Evolutionary conservation across 208 protist species (phyloP).

Genomic region (Herpetomonas muscarum): DNA sequence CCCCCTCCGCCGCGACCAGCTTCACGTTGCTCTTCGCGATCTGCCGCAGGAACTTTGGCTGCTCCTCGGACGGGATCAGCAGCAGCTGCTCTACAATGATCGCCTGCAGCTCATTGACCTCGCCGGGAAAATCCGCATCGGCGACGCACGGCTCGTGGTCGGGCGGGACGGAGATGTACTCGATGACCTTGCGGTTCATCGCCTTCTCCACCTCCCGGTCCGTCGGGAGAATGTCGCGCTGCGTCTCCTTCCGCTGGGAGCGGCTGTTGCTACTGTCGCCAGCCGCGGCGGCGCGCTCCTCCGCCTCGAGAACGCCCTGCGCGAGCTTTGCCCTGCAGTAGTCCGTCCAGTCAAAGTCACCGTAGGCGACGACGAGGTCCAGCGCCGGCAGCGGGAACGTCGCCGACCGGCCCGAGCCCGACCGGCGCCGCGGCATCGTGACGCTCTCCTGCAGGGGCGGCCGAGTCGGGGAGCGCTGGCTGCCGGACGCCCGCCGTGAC

Average conservation of each 20-base stretch:
- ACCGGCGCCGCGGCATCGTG: background rate
- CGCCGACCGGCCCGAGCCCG: background rate
- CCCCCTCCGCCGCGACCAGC: constrained; percentile 56
- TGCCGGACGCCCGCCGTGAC: background rate
- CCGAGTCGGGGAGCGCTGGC: constrained; percentile 13
- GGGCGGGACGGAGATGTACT: constrained; percentile 52
- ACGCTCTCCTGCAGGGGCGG: background rate
- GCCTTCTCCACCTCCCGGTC: constrained; percentile 76
- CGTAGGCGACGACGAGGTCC: no score
- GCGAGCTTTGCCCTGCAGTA: no score
- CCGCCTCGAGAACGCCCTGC: constrained; percentile 1
- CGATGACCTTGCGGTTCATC: constrained; percentile 47
- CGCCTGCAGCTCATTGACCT: constrained; percentile 63
- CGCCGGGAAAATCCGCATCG: constrained; percentile 75
- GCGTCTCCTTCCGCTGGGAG: background rate
- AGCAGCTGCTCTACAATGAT: constrained; percentile 86
- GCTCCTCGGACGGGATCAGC: constrained; percentile 55
- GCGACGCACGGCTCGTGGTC: constrained; percentile 39
- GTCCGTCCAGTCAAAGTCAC: no score
- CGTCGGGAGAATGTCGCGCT: constrained; percentile 37
- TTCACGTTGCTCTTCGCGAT: constrained; percentile 80
- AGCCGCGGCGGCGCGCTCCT: constrained; percentile 17
- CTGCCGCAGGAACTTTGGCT: constrained; percentile 70
- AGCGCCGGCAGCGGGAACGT: constrained; percentile 1
- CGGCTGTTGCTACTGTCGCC: background rate